A percentile compares a stretch with the other conserved stretches of the same genome.
Conservation (phyloP, 73 alveolate species). For the Uronychia binucleata region DNA sequence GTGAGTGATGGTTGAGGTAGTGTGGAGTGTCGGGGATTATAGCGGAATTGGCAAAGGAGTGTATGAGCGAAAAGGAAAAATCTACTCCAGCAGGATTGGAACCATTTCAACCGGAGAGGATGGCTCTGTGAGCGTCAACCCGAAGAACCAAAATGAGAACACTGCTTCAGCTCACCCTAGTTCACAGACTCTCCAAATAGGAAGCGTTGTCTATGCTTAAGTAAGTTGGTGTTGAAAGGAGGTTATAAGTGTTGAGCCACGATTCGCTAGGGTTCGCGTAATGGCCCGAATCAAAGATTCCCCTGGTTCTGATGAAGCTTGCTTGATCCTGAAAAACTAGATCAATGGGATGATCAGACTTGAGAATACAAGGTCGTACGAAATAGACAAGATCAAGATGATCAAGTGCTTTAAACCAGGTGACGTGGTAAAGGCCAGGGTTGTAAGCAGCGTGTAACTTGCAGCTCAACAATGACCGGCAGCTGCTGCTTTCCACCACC, state of each 20-base stretch:
- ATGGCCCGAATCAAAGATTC: not conserved
- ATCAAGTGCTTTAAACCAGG: conserved; percentile 69
- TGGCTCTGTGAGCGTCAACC: no score
- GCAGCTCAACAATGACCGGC: not conserved
- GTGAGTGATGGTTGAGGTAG: no score
- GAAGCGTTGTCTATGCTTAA: not conserved
- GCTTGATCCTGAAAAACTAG: conserved; percentile 1
- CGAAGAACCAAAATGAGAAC: no score
- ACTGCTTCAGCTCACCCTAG: no score
- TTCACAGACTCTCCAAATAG: not conserved
- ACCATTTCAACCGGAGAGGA: no score
- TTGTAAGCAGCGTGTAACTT: conserved; percentile 6
- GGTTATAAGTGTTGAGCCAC: not conserved
- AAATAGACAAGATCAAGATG: conserved; percentile 58
- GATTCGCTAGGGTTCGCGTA: not conserved
- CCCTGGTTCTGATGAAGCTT: not conserved
- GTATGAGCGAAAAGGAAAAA: not conserved
- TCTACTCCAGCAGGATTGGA: not conserved
- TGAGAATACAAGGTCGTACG: conserved; percentile 57
- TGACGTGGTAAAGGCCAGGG: conserved; percentile 67
- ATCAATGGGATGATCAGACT: conserved; percentile 62
- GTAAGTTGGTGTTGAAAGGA: not conserved
- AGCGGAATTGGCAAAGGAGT: not conserved
- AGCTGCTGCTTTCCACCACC: conserved; percentile 41
- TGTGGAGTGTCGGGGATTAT: no score